These are phyloP conservation scores for Fusarium verticillioides DNA, from an alignment of 2,329 filamentous ascomycete species.

Conservation along the genomic window DNA sequence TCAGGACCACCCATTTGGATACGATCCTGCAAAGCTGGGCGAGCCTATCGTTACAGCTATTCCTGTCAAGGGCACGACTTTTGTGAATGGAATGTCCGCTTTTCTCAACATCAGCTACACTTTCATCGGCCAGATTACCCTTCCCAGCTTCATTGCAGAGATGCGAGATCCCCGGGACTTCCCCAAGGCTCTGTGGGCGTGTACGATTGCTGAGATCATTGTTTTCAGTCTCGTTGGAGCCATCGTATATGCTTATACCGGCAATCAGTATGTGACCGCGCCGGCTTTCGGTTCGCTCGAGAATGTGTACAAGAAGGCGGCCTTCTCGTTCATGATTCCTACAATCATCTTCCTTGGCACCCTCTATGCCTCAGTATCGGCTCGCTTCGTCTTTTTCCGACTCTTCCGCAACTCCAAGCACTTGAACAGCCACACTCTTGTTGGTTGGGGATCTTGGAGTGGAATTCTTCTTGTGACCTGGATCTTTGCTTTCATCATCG, in stretches of 20 bases:
- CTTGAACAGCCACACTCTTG: slow-evolving; percentile 80
- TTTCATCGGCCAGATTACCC: slow-evolving; percentile 94
- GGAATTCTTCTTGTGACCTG: slow-evolving; percentile 77
- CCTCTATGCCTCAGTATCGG: slow-evolving; percentile 88
- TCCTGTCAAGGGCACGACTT: slow-evolving; percentile 77
- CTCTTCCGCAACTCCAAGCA: slow-evolving; percentile 83
- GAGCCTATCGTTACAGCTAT: slow-evolving; percentile 75
- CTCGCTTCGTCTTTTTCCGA: slow-evolving; percentile 92
- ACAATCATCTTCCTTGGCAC: slow-evolving; percentile 93
- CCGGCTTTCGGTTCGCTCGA: slow-evolving; percentile 89
- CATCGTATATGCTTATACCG: slow-evolving; percentile 87
- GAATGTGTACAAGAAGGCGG: slow-evolving; percentile 84
- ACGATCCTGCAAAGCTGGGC: slow-evolving; percentile 64
- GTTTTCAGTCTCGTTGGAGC: slow-evolving; percentile 85
- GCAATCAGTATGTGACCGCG: slow-evolving; percentile 87
- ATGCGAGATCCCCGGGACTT: slow-evolving; percentile 85
- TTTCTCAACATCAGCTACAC: slow-evolving; percentile 97
- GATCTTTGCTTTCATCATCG: slow-evolving; percentile 91
- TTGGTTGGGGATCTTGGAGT: slow-evolving; percentile 84
- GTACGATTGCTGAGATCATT: slow-evolving; percentile 88
- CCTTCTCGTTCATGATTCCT: slow-evolving; percentile 95
- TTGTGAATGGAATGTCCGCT: slow-evolving; percentile 84
- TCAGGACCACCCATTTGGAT: slow-evolving; percentile 77
- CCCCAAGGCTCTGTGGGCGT: slow-evolving; percentile 90
- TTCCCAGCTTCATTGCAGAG: slow-evolving; percentile 94